Percentiles rank a stretch among this genome's conserved stretches.
Conservation (phyloP, 768 basidiomycete genomes). For the Rhodocollybia butyracea region DNA sequence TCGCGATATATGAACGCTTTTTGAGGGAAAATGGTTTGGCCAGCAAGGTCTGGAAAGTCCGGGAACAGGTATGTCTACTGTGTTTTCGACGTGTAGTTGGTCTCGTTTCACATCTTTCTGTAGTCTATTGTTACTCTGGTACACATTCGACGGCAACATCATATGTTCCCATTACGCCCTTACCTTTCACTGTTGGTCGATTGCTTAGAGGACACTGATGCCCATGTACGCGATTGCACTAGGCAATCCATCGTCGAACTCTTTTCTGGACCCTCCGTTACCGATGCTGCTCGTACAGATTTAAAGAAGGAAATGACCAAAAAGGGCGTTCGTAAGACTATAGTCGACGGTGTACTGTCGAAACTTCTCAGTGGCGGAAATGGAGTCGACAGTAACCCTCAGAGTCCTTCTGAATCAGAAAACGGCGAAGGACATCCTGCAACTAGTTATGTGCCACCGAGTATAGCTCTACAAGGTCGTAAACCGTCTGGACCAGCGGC, state of each 20-base stretch:
- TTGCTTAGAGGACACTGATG: slow-evolving; percentile 86
- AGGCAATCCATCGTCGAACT: slow-evolving; percentile 77
- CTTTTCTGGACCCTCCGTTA: slow-evolving; percentile 79
- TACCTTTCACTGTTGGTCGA: slow-evolving; percentile 81
- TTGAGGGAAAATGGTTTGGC: slow-evolving; percentile 68
- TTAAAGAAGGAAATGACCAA: slow-evolving; percentile 89
- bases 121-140: slow-evolving; percentile 68
- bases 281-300: slow-evolving; percentile 86
- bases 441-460: slow-evolving; percentile 77
- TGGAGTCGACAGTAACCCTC: slow-evolving; percentile 38
- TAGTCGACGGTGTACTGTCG: slow-evolving; percentile 74
- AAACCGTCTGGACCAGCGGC: slow-evolving; percentile 37
- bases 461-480: slow-evolving; percentile 56
- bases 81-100: not conserved
- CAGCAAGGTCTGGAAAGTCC: slow-evolving; percentile 83
- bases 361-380: slow-evolving; percentile 53
- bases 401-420: slow-evolving; percentile 59
- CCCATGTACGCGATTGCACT: slow-evolving; percentile 84
- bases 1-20: slow-evolving; percentile 66
- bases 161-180: slow-evolving; percentile 75
- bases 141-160: slow-evolving; percentile 66
- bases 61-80: slow-evolving; percentile 81
- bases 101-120: not conserved
- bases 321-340: slow-evolving; percentile 83
- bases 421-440: slow-evolving; percentile 41